Base-by-base conservation (phyloP, 441 rosid genomes). In the Aleurites moluccanus region DNA sequence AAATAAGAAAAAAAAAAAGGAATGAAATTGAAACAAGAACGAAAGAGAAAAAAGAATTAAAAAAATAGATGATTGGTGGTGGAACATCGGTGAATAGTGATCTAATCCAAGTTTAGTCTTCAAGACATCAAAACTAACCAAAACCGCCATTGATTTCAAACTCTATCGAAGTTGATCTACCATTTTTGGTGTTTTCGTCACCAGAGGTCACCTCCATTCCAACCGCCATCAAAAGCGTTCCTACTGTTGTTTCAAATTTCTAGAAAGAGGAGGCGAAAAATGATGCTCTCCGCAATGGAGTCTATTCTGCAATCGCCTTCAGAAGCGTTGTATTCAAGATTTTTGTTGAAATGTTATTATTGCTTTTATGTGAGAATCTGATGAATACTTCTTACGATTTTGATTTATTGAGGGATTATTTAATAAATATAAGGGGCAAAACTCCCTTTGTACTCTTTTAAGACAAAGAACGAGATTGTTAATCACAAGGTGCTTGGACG, bases 161-260 rank as follows among this genome's bases (percentile, higher is more conserved):
- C n/a, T n/a, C n/a, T n/a, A n/a, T n/a, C n/a, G n/a, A n/a, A n/a
- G n/a, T n/a, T n/a, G n/a, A n/a, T n/a, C n/a, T n/a, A n/a, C n/a
- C n/a, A n/a, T n/a, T n/a, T n/a, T n/a, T n/a, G n/a, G n/a, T n/a
- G n/a, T n/a, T n/a, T n/a, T n/a, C n/a, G n/a, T n/a, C n/a, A n/a
- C n/a, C n/a, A n/a, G n/a, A n/a, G n/a, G n/a, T n/a, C n/a, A n/a
- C n/a, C n/a, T n/a, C n/a, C n/a, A n/a, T n/a, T n/a, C n/a, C n/a
- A n/a, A n/a, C n/a, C n/a, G n/a, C n/a, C 78, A 92, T 92, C 80
- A 92, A 90, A 84, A 87, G 97, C 79, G 94, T 92, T 78, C 97
- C 98, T 2, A 94, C 98, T 1, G 82, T 91, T 56, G 90, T 92
- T 33, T 94, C 97, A 10, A 94, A 92, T 76, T 89, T 86, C 80